Evolutionary conservation across 129 eudicot genomes (phyloP), one percentile per base, ranked within the genome.

Genomic region (Artemisia argyi): DNA sequence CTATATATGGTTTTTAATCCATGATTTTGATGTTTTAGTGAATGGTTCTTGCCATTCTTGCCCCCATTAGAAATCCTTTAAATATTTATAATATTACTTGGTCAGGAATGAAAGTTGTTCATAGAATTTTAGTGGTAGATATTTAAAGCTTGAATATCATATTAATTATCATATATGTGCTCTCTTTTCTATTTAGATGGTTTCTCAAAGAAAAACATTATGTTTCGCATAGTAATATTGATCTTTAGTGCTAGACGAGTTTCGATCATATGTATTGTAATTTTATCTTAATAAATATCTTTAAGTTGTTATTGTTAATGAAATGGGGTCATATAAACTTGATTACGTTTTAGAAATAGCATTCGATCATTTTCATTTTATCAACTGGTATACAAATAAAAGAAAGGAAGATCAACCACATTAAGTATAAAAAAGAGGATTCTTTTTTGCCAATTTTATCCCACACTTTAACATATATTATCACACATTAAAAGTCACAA

Each of bases 351-450:
- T 18, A 19, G 19, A 66, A 6, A 15, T 68, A 62, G 0, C 15
- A 26, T 48, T 16, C 18, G 48, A 20, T 16, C 42, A 66, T 48
- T 47, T 66, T 14, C 61, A 14, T 15, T 50, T 24, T 28, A 48
- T 2, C 22, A 49, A 19, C 3, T 11, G 49, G 48, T 20, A 47
- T 24, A 68, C 14, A 7, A 59, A 57, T 18, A 10, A 1, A 5
- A 15, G 18, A 72, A 44, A 30, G 52, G 52, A 49, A 47, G 77
- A 73, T 60, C 61, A 49, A 73, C 68, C 51, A 73, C 69, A 49
- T 73, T 61, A 73, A 73, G 77, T 61, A 61, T 73, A 73, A n/a
- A 13, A 73, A 73, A 73, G 69, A 30, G 11, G 58, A 52, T 46
- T 61, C 51, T 49, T 26, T 62, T 62, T 73, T 62, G 51, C 78